phyloP scores from a whole-genome alignment of 352 stramenopile species.

The Halophytophthora batemanensis region DNA sequence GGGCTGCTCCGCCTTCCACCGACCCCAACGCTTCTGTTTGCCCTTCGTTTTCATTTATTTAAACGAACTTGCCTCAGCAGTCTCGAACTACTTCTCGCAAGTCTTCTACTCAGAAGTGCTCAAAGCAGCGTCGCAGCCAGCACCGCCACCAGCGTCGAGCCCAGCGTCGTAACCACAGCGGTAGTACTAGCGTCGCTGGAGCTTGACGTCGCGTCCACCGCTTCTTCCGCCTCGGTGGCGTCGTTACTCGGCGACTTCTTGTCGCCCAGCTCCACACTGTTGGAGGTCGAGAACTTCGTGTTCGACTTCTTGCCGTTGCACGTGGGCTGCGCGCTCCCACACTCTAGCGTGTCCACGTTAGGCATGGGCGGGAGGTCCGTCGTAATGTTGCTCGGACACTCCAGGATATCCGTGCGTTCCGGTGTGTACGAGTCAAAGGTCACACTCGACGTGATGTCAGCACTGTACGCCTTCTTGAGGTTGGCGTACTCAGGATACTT shows the following conservation, averaged over 20 bases:
- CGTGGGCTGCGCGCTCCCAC: background rate
- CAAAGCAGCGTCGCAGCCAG: too few relatives aligned
- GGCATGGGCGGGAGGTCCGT: too few relatives aligned
- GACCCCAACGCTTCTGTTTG: too few relatives aligned
- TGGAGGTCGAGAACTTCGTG: background rate
- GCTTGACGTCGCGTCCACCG: background rate
- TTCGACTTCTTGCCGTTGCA: background rate
- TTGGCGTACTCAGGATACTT: constrained; percentile 78
- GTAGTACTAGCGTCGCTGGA: too few relatives aligned
- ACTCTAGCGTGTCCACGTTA: constrained; percentile 2
- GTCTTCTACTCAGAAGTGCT: too few relatives aligned
- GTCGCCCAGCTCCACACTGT: constrained; percentile 3
- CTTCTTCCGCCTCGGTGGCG: constrained; percentile 1
- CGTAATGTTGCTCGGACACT: too few relatives aligned
- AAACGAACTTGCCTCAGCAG: too few relatives aligned
- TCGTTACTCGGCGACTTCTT: constrained; percentile 7
- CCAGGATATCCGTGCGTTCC: too few relatives aligned
- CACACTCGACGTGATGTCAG: constrained; percentile 31
- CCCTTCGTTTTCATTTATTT: too few relatives aligned
- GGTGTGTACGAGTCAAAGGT: constrained; percentile 26
- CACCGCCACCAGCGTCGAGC: background rate
- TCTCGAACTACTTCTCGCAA: too few relatives aligned
- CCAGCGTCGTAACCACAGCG: background rate
- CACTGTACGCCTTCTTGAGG: constrained; percentile 55
- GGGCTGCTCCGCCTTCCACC: too few relatives aligned